phyloP scores from a whole-genome alignment of 768 basidiomycete genomes.

The Podaxis pistillaris region DNA sequence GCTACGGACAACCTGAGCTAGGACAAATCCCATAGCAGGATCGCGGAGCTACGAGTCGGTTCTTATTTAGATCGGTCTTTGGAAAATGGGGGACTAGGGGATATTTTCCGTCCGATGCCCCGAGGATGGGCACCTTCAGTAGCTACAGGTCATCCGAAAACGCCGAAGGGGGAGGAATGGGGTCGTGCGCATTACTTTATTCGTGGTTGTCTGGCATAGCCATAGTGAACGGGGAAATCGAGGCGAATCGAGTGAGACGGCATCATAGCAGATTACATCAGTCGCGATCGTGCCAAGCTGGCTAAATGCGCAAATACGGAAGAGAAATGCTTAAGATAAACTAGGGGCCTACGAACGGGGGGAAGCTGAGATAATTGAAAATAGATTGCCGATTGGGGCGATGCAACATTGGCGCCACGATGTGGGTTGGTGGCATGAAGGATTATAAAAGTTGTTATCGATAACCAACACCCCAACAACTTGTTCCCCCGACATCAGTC shows the following conservation, averaged over 20 bases:
- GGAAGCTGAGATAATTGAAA: neutral
- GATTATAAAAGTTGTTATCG: constrained; percentile 22
- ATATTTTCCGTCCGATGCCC: too few relatives aligned
- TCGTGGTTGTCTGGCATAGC: neutral
- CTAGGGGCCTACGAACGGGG: neutral
- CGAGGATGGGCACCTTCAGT: too few relatives aligned
- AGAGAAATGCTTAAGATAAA: too few relatives aligned
- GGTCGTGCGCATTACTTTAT: neutral
- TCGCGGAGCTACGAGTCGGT: too few relatives aligned
- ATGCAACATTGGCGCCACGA: neutral
- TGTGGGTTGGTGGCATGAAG: neutral
- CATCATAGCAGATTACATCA: neutral
- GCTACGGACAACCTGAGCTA: too few relatives aligned
- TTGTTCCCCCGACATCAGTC: constrained; percentile 22
- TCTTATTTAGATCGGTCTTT: too few relatives aligned
- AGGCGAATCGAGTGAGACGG: neutral
- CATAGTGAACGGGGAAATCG: neutral
- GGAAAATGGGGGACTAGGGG: too few relatives aligned
- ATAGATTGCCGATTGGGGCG: neutral
- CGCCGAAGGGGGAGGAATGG: neutral
- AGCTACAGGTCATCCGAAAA: neutral
- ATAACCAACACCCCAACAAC: constrained; percentile 19
- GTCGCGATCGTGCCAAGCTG: neutral
- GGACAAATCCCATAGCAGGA: too few relatives aligned
- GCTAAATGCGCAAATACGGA: too few relatives aligned